phyloP scores from a whole-genome alignment of 2,329 filamentous ascomycete species.

The Neonectria ditissima region DNA sequence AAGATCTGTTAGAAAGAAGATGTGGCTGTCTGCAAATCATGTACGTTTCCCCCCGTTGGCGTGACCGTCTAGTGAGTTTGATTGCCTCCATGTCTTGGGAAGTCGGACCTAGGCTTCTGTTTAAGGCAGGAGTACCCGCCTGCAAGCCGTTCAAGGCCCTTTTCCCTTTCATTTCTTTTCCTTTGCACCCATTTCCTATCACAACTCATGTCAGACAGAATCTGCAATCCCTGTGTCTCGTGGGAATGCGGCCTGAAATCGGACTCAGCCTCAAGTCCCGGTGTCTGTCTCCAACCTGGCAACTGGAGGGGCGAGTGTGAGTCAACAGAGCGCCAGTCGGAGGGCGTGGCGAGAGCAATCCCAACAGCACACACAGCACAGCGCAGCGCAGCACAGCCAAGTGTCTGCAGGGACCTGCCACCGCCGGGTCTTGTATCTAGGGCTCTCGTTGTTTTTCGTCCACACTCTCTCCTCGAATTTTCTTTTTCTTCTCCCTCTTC shows the following conservation, averaged over 20 bases:
- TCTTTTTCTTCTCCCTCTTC: slow-evolving; percentile 9
- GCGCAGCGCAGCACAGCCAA: not conserved
- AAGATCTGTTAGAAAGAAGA: not conserved
- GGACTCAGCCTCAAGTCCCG: not conserved
- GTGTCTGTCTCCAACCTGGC: not conserved
- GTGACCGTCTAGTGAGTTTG: slow-evolving; percentile 2
- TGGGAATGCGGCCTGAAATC: slow-evolving; percentile 8
- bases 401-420: slow-evolving; percentile 19
- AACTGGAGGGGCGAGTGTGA: slow-evolving; percentile 9
- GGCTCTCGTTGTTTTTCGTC: slow-evolving; percentile 5
- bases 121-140: not conserved
- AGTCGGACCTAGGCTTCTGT: not conserved
- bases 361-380: slow-evolving; percentile 18
- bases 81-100: slow-evolving; percentile 10
- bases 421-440: slow-evolving; percentile 9
- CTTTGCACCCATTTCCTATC: not conserved
- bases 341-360: not conserved
- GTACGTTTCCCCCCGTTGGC: slow-evolving; percentile 8
- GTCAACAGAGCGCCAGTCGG: not conserved
- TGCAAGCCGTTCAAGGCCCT: not conserved
- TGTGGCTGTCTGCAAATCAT: slow-evolving; percentile 12
- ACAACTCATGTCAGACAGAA: not conserved
- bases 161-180: no score
- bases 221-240: slow-evolving; percentile 22
- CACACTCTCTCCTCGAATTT: slow-evolving; percentile 12